Conservation (phyloP, 768 basidiomycete genomes). For the Trametopsis cervina region DNA sequence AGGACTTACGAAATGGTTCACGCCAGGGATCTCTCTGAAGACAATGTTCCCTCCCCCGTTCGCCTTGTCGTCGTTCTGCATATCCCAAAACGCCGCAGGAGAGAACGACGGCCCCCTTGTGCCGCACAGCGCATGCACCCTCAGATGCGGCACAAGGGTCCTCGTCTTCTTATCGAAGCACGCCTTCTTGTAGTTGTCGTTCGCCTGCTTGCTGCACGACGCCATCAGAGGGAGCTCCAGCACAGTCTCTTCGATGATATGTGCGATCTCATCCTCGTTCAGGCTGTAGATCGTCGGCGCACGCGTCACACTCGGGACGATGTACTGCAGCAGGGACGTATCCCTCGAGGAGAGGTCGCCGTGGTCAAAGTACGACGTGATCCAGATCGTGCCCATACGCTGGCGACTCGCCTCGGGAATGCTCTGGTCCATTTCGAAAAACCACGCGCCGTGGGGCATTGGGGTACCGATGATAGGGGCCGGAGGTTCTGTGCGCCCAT, state of each 20-base stretch:
- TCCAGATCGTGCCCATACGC: slow-evolving; percentile 23
- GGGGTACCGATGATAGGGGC: slow-evolving; percentile 22
- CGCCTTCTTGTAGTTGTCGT: slow-evolving; percentile 19
- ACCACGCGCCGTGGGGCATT: slow-evolving; percentile 19
- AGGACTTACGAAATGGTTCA: slow-evolving; percentile 24
- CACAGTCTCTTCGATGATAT: slow-evolving; percentile 12
- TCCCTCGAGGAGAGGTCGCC: slow-evolving; percentile 21
- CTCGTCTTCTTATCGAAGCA: slow-evolving; percentile 5
- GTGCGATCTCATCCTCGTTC: slow-evolving; percentile 8
- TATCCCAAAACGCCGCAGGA: slow-evolving; percentile 12
- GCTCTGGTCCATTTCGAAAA: slow-evolving; percentile 19
- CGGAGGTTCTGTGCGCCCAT: slow-evolving; percentile 20
- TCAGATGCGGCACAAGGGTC: slow-evolving; percentile 7
- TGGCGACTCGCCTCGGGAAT: slow-evolving; percentile 19
- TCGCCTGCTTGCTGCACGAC: slow-evolving; percentile 12
- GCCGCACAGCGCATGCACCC: not conserved
- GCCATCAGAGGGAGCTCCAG: slow-evolving; percentile 18
- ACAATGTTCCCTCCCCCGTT: slow-evolving; percentile 10
- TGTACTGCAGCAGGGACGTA: slow-evolving; percentile 19
- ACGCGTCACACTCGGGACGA: slow-evolving; percentile 16
- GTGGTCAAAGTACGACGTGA: slow-evolving; percentile 29
- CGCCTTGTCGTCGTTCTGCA: slow-evolving; percentile 15
- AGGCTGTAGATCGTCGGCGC: slow-evolving; percentile 24
- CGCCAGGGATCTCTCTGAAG: slow-evolving; percentile 11
- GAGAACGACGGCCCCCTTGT: not conserved